Evolutionary conservation across 2,329 filamentous ascomycete species (phyloP).

Genomic region (Tolypocladium inflatum): DNA sequence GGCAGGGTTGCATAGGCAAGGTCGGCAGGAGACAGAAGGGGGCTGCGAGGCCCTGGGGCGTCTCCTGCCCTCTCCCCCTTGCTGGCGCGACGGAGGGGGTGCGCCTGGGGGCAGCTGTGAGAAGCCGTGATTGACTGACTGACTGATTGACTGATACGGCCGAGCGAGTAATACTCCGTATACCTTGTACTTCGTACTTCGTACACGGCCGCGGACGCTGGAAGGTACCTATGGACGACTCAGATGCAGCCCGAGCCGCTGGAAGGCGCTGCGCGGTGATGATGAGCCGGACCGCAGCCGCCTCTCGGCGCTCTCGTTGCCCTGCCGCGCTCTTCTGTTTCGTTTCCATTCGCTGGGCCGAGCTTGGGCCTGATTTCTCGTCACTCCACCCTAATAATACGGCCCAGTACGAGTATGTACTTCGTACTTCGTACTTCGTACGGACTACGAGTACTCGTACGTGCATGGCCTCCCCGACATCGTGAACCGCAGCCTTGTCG

Average conservation of each 20-base stretch:
- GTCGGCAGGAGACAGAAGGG: constrained; percentile 1
- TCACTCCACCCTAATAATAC: not conserved
- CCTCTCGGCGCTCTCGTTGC: not conserved
- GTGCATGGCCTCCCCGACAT: not conserved
- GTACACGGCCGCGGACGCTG: not conserved
- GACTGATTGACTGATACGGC: not conserved
- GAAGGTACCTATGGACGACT: no score
- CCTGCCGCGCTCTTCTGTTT: not conserved
- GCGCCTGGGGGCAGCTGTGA: not conserved
- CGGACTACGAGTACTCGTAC: no score
- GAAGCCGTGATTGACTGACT: not conserved
- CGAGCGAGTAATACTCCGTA: not conserved
- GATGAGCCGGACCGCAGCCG: not conserved
- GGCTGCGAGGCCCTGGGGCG: not conserved
- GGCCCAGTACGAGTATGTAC: no score
- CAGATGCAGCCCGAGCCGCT: not conserved
- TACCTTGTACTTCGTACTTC: not conserved
- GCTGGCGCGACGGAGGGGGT: constrained; percentile 1
- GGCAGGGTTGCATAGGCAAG: constrained; percentile 6
- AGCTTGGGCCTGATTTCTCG: no score
- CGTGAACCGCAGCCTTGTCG: not conserved
- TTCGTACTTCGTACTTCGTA: no score
- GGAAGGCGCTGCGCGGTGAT: not conserved
- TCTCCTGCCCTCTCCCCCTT: not conserved
- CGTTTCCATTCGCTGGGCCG: not conserved